These are phyloP conservation scores for Boletus edulis DNA, from an alignment of 768 basidiomycete species.

Conservation along the genomic window DNA sequence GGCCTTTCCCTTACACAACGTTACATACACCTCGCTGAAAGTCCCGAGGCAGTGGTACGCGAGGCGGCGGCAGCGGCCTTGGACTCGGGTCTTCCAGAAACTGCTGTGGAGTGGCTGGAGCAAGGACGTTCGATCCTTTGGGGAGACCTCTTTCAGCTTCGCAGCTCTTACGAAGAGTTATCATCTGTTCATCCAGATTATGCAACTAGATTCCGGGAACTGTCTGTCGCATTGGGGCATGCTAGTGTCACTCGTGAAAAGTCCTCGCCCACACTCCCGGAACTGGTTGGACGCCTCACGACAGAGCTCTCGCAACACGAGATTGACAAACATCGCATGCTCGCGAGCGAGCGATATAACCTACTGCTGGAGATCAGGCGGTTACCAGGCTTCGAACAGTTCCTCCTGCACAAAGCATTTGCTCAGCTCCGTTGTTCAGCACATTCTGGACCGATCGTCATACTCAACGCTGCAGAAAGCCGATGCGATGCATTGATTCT, in stretches of 20 bases:
- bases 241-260: background rate
- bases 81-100: constrained; percentile 2
- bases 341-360: background rate
- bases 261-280: background rate
- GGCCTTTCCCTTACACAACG: background rate
- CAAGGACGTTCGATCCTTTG: constrained; percentile 16
- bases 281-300: background rate
- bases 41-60: constrained; percentile 12
- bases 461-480: background rate
- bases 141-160: constrained; percentile 14
- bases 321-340: background rate
- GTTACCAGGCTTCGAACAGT: constrained; percentile 1
- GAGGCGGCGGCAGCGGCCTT: constrained; percentile 24
- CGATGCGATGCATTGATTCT: background rate
- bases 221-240: background rate
- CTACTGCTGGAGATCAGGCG: background rate
- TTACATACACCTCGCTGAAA: background rate
- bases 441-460: too few relatives aligned
- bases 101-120: constrained; percentile 15
- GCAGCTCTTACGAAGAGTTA: constrained; percentile 7
- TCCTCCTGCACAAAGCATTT: background rate
- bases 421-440: background rate
- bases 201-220: background rate
- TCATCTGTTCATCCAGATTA: constrained; percentile 2
- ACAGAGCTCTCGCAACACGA: background rate